phyloP scores from a whole-genome alignment of 345 rosid genomes.

The Leavenworthia alabamica region DNA sequence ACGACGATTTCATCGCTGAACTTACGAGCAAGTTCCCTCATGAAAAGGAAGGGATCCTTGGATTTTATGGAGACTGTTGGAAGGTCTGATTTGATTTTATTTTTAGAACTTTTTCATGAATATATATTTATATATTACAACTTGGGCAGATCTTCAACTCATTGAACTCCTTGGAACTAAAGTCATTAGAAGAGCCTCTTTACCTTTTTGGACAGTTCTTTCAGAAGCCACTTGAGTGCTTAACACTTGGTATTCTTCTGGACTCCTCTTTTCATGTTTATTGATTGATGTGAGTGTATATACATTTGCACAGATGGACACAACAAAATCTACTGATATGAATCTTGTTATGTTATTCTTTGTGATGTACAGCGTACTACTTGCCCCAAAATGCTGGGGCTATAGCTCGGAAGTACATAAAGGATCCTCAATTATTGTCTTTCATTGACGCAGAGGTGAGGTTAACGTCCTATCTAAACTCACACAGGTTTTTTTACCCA shows the following conservation, averaged over 20 bases:
- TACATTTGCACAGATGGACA: not conserved
- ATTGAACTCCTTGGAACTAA: slow-evolving; percentile 79
- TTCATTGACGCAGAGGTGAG: slow-evolving; percentile 94
- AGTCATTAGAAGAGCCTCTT: slow-evolving; percentile 94
- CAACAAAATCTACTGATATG: not conserved
- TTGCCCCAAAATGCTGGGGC: slow-evolving; percentile 89
- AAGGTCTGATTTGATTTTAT: slow-evolving; percentile 49
- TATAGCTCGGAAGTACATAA: slow-evolving; percentile 79
- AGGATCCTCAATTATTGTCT: slow-evolving; percentile 75
- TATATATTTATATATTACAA: not conserved
- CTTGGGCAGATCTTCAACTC: slow-evolving; percentile 66
- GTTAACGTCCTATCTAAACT: slow-evolving; percentile 1
- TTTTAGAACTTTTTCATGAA: slow-evolving; percentile 9
- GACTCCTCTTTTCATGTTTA: not conserved
- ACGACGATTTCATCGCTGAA: slow-evolving; percentile 54
- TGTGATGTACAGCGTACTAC: slow-evolving; percentile 57
- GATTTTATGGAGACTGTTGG: slow-evolving; percentile 86
- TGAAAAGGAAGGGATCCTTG: slow-evolving; percentile 74
- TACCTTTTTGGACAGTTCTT: slow-evolving; percentile 94
- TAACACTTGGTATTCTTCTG: slow-evolving; percentile 59
- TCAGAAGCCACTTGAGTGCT: slow-evolving; percentile 79
- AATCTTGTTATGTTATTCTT: slow-evolving; percentile 4
- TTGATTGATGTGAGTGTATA: not conserved
- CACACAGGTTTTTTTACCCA: not conserved
- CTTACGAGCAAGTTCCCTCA: slow-evolving; percentile 70